These are phyloP conservation scores for Corrigiola litoralis DNA, from an alignment of 179 eudicot species.

Conservation along the genomic window DNA sequence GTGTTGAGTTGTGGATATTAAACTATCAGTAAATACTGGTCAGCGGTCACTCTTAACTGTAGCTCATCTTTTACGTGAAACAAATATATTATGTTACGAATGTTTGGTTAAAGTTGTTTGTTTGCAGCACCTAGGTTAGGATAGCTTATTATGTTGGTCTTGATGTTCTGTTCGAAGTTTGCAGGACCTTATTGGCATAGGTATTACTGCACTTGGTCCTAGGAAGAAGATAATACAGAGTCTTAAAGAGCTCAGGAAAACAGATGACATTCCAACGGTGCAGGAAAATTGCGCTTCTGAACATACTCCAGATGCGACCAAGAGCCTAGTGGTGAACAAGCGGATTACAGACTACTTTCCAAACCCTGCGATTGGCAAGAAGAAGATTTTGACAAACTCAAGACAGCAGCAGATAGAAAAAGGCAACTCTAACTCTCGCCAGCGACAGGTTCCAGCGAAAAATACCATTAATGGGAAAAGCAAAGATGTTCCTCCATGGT, in stretches of 20 bases:
- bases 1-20: no score
- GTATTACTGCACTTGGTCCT: slow-evolving; percentile 87
- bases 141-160: not conserved
- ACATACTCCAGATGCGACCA: slow-evolving; percentile 25
- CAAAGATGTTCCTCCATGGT: slow-evolving; percentile 72
- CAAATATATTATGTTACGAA: no score
- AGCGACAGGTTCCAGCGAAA: slow-evolving; percentile 23
- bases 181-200: slow-evolving; percentile 80
- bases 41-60: no score
- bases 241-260: slow-evolving; percentile 50
- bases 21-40: no score
- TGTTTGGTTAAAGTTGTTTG: no score
- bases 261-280: slow-evolving; percentile 22
- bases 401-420: slow-evolving; percentile 25
- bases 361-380: slow-evolving; percentile 35
- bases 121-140: not conserved
- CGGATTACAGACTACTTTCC: slow-evolving; percentile 78
- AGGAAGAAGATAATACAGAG: slow-evolving; percentile 79
- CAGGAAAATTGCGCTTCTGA: slow-evolving; percentile 28
- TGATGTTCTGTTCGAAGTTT: slow-evolving; percentile 11
- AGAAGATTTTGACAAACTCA: slow-evolving; percentile 22
- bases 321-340: slow-evolving; percentile 43
- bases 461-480: slow-evolving; percentile 32
- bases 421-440: slow-evolving; percentile 27
- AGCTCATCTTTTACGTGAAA: no score